phyloP scores from a whole-genome alignment of 2,329 filamentous ascomycete species.

The Fusarium zealandicum region DNA sequence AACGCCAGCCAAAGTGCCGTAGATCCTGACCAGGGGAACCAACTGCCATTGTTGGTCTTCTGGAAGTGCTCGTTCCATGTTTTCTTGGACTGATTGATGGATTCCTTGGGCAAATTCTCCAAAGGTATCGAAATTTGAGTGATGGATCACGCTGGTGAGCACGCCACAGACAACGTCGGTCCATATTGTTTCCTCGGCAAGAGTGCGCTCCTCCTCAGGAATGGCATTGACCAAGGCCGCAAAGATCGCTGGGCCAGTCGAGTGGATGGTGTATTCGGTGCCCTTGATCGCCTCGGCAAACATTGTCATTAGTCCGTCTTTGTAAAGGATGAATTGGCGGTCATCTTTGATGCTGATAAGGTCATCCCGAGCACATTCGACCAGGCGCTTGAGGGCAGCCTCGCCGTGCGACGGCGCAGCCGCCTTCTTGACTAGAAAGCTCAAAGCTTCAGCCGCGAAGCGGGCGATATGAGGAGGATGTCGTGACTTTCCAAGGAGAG shows the following conservation, averaged over 20 bases:
- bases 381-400: constrained; percentile 72
- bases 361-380: constrained; percentile 75
- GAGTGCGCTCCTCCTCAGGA: constrained; percentile 58
- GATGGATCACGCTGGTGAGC: constrained; percentile 82
- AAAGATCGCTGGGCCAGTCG: constrained; percentile 63
- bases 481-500: constrained; percentile 81
- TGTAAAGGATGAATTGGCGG: constrained; percentile 72
- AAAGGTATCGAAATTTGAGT: constrained; percentile 78
- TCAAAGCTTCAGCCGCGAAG: constrained; percentile 94
- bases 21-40: constrained; percentile 61
- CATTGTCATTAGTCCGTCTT: constrained; percentile 89
- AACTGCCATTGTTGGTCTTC: constrained; percentile 46
- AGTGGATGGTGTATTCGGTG: constrained; percentile 66
- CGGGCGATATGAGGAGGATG: constrained; percentile 88
- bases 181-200: constrained; percentile 59
- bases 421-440: constrained; percentile 90
- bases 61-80: constrained; percentile 44
- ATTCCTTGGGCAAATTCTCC: constrained; percentile 70
- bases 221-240: constrained; percentile 59
- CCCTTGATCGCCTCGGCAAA: constrained; percentile 82
- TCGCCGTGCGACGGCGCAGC: constrained; percentile 80
- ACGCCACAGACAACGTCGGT: constrained; percentile 76
- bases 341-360: constrained; percentile 62
- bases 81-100: constrained; percentile 55
- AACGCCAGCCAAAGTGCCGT: constrained; percentile 78